Conservation (phyloP, 2,329 filamentous ascomycete genomes). For the Aspergillus awamori region DNA sequence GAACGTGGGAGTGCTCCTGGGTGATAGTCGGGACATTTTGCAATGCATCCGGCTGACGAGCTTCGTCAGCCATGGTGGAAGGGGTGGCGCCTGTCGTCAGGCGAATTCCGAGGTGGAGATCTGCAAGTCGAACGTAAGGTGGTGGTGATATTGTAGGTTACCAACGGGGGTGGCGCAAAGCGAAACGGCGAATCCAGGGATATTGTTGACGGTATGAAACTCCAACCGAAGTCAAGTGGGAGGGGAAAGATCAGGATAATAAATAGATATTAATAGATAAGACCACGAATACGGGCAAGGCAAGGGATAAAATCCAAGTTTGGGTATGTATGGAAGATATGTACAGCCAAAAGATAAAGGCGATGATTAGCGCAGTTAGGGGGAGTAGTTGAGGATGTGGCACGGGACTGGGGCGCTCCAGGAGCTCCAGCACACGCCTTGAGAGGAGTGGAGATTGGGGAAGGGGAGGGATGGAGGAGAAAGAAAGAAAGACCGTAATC, state of each 20-base stretch:
- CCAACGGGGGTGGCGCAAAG: not conserved
- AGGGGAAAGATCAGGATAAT: not conserved
- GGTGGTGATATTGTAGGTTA: too few species aligned
- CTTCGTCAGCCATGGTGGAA: not conserved
- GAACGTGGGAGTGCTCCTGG: slow-evolving; percentile 6
- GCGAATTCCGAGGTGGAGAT: not conserved
- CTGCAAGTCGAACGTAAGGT: not conserved
- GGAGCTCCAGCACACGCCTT: slow-evolving; percentile 5
- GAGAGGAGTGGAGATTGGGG: slow-evolving; percentile 2
- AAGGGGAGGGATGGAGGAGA: not conserved
- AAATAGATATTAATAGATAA: not conserved
- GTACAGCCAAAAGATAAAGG: slow-evolving; percentile 8
- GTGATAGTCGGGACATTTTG: slow-evolving; percentile 11
- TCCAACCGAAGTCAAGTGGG: not conserved
- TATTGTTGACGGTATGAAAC: not conserved
- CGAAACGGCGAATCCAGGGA: not conserved
- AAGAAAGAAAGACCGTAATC: slow-evolving; percentile 6
- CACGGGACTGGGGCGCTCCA: not conserved
- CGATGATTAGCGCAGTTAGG: not conserved
- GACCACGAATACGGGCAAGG: not conserved
- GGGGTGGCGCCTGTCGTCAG: not conserved
- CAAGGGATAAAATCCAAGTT: not conserved
- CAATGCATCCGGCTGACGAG: slow-evolving; percentile 7
- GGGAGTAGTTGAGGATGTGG: not conserved
- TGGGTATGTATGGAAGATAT: slow-evolving; percentile 6